Conservation (phyloP, 352 stramenopile species). For the Pythium grandisporangium region DNA sequence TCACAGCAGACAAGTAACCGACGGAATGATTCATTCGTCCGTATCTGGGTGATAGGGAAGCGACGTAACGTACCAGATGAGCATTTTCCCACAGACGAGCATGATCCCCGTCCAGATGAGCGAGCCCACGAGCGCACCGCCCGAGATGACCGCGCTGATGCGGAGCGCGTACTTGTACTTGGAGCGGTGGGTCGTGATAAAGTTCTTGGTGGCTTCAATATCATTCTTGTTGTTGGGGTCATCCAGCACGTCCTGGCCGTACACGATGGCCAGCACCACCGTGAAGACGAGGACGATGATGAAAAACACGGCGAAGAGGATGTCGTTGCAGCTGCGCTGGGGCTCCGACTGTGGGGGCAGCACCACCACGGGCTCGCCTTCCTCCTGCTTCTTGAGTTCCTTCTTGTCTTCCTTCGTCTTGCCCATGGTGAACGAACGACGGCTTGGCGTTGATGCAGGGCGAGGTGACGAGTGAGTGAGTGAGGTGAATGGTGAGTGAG, state of each 20-base stretch:
- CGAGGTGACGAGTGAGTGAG: no score
- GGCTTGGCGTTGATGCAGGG: no score
- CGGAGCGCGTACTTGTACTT: constrained; percentile 51
- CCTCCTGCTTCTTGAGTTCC: constrained; percentile 16
- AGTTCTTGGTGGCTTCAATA: constrained; percentile 41
- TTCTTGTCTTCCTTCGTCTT: constrained; percentile 9
- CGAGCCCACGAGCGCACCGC: constrained; percentile 22
- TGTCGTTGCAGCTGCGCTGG: constrained; percentile 59
- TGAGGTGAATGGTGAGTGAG: not conserved
- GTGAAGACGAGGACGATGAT: constrained; percentile 18
- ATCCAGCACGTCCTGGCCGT: constrained; percentile 36
- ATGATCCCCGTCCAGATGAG: constrained; percentile 43
- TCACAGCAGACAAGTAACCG: no score
- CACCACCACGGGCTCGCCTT: constrained; percentile 8
- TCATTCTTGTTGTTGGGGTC: constrained; percentile 8
- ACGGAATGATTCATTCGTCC: no score
- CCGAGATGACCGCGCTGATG: constrained; percentile 36
- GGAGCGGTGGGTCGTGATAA: constrained; percentile 34
- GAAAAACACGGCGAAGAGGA: constrained; percentile 69
- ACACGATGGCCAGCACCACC: constrained; percentile 33
- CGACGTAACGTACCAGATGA: constrained; percentile 47
- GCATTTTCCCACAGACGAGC: constrained; percentile 40
- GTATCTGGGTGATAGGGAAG: no score
- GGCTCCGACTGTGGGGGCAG: constrained; percentile 16
- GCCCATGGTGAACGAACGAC: constrained; percentile 3